Conservation (phyloP, 2,329 filamentous ascomycete genomes). For the Diaporthe ilicicola region DNA sequence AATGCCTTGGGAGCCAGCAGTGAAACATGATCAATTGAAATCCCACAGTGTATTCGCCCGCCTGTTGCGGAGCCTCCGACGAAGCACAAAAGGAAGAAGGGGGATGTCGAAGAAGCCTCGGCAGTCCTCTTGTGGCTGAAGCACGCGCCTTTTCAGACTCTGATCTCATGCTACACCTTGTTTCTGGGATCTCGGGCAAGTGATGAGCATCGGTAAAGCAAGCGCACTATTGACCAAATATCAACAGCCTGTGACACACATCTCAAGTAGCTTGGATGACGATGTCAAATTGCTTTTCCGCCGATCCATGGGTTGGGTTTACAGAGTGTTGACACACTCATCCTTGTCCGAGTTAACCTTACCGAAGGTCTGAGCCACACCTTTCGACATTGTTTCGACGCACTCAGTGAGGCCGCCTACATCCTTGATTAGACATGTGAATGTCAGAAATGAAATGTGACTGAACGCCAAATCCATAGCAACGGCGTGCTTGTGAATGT, state of each 20-base stretch:
- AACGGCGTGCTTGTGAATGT: too few species aligned
- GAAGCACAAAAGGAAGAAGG: neutral
- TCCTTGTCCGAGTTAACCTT: neutral
- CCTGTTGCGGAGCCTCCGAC: neutral
- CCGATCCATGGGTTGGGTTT: constrained; percentile 10
- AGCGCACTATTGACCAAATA: neutral
- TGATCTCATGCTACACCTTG: neutral
- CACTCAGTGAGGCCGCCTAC: neutral
- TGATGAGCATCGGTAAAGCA: neutral
- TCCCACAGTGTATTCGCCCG: neutral
- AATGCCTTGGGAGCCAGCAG: neutral
- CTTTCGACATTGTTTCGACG: neutral
- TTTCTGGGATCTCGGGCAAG: neutral
- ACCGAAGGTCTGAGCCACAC: neutral
- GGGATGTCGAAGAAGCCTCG: neutral
- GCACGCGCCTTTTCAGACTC: constrained; percentile 7
- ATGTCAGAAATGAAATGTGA: neutral
- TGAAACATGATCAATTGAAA: neutral
- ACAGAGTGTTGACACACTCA: constrained; percentile 3
- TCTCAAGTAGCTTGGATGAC: neutral
- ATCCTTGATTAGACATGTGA: constrained; percentile 11
- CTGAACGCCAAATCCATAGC: neutral
- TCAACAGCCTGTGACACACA: neutral
- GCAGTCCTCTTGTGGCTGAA: constrained; percentile 6
- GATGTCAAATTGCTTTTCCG: constrained; percentile 4